Evolutionary conservation across 2,329 filamentous ascomycete species (phyloP), one percentile per base, ranked within the genome.

Genomic region (Aspergillus proliferans): DNA sequence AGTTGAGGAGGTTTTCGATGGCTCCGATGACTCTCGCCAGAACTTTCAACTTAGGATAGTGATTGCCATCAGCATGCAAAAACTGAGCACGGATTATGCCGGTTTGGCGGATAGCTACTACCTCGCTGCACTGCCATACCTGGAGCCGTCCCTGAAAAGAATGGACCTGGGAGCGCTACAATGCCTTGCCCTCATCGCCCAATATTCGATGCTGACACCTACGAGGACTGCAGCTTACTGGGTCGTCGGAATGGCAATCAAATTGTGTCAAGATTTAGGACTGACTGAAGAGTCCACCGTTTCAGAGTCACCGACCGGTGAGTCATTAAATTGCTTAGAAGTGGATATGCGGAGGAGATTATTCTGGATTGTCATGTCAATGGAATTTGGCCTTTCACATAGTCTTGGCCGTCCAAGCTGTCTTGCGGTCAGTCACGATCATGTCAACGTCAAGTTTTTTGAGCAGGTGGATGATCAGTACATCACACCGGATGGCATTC

Each of bases 101-200:
- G 91, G 91, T 21, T 75, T 97, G 24, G 92, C 93, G 26, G 92
- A 97, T 69, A 91, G 89, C 64, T 97, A 95, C 71, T 97, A 96
- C 63, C 78, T 96, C 19, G 87, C 91, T 21, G 92, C 92, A 4
- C 84, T 97, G 72, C 83, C 85, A 53, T 85, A 85, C 59, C 83
- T 97, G 52, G 88, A 96, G 66, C 82, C 83, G 2, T 84, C 94
- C 9, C 80, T 97, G 47, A 84, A 85, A 47, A 84, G 86, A n/a
- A 95, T 95, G 76, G 88, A 97, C 65, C 71, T 96, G 26, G 88
- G 85, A 60, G 94, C 93, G 0, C 73, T 97, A 14, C 93, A 97
- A 69, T 96, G 92, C 59, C 83, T 96, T 47, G 80, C 86, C 3
- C 73, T 98, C 14, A 87, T 97, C 58, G 89, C 84, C 1, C 88